Percentiles rank a stretch among this genome's conserved stretches.
These are phyloP conservation scores for Lecanicillium sp. DNA, from an alignment of 2,329 filamentous ascomycete species.

Conservation along the genomic window DNA sequence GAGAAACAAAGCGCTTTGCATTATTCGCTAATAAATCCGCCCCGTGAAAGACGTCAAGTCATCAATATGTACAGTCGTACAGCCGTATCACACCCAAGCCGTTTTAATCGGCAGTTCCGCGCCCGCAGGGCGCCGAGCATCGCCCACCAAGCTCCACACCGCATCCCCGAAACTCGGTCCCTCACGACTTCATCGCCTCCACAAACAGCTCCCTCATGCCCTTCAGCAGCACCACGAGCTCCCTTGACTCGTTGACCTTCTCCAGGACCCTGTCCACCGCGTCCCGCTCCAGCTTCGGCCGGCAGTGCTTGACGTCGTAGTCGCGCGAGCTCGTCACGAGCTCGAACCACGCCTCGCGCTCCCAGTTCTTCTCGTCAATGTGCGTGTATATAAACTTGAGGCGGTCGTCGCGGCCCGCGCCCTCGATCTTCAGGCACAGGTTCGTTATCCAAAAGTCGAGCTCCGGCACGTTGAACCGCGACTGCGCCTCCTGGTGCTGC, in stretches of 20 bases:
- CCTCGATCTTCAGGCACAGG: slow-evolving; percentile 83
- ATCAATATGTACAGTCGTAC: too few species aligned
- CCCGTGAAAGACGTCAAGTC: too few species aligned
- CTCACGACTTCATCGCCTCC: slow-evolving; percentile 52
- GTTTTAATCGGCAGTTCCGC: too few species aligned
- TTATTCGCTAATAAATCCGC: too few species aligned
- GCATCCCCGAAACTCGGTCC: too few species aligned
- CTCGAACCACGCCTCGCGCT: slow-evolving; percentile 90
- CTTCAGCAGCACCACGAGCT: slow-evolving; percentile 67
- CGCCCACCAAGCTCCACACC: too few species aligned
- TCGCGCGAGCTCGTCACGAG: slow-evolving; percentile 74
- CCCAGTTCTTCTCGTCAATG: slow-evolving; percentile 80
- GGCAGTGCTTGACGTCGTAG: slow-evolving; percentile 75
- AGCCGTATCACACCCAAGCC: too few species aligned
- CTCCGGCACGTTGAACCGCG: slow-evolving; percentile 85
- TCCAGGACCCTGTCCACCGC: slow-evolving; percentile 73
- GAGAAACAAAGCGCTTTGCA: too few species aligned
- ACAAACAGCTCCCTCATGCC: slow-evolving; percentile 77
- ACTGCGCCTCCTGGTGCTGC: slow-evolving; percentile 72
- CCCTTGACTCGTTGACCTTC: slow-evolving; percentile 72
- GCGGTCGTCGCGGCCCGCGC: slow-evolving; percentile 74
- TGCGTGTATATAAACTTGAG: slow-evolving; percentile 88
- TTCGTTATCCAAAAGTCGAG: slow-evolving; percentile 94
- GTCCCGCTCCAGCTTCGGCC: slow-evolving; percentile 76
- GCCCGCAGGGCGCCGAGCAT: too few species aligned